Evolutionary conservation across 768 basidiomycete species (phyloP), one percentile per base, ranked within the genome.

Genomic region (Mycena amicta): DNA sequence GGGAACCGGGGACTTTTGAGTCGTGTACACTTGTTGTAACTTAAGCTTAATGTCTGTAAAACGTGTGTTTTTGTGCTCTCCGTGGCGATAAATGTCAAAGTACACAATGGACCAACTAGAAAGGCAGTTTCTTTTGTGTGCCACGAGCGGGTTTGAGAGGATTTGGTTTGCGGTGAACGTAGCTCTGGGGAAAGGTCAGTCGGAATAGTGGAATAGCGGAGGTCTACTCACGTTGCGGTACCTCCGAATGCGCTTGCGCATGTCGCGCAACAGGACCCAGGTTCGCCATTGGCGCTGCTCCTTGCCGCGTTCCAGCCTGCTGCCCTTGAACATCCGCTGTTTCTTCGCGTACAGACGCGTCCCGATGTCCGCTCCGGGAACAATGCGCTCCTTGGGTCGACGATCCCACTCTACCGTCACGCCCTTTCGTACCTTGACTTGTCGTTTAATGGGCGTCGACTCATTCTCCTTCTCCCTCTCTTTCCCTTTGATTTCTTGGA

Each of bases 281-380:
- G 76, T 83, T 67, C 78, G 81, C 66, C 72, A 73, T 55, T 74
- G 71, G 63, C 76, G 76, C 67, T 77, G 76, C 56, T 75, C 78
- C 63, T 76, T 78, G 62, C 75, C 68, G 31, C 89, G 82, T 74
- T 93, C 88, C 88, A 89, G 92, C 66, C 83, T 89, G 79, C 93
- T 92, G n/a, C 92, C 92, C 79, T 93, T 94, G 84, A 94, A 93
- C 92, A 93, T 93, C 61, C 82, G 78, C 79, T 85, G 89, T 82
- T 83, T 89, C 57, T 80, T 85, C 11, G 87, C 84, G 63, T 93
- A 94, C 64, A 93, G 72, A 54, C 83, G 80, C 61, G 81, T 80
- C 31, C 88, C 88, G 66, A 79, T 66, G 57, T 86, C 77, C 51
- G 81, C 74, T 55, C 88, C 83, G 56, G 75, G 68, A 28, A 75